Percentiles rank a stretch among this genome's conserved stretches.
Evolutionary conservation across 208 protist species (phyloP).

Genomic region (Leishmania arabica): DNA sequence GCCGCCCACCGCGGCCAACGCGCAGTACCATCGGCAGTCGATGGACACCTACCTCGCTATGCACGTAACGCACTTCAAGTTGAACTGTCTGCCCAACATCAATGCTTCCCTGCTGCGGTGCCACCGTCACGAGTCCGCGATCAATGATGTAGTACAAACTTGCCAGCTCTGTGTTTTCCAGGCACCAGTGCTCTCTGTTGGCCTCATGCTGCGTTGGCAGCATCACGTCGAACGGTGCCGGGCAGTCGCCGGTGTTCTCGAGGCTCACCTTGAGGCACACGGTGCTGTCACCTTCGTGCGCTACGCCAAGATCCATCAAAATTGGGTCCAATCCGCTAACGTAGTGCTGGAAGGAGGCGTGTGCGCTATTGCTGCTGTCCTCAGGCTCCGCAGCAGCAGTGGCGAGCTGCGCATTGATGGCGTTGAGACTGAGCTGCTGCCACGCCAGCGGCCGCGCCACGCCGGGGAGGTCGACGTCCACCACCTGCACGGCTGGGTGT

Average conservation of each 20-base stretch:
- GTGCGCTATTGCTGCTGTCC: slow-evolving; percentile 31
- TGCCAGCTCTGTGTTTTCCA: slow-evolving; percentile 72
- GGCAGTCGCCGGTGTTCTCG: slow-evolving; percentile 80
- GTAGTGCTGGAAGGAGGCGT: slow-evolving; percentile 78
- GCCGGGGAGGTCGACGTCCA: slow-evolving; percentile 64
- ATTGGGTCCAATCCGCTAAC: slow-evolving; percentile 71
- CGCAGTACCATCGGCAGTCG: slow-evolving; percentile 82
- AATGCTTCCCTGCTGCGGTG: slow-evolving; percentile 62
- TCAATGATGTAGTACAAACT: slow-evolving; percentile 81
- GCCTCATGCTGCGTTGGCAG: slow-evolving; percentile 89
- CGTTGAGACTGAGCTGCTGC: slow-evolving; percentile 78
- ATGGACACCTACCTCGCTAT: slow-evolving; percentile 66
- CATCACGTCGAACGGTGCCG: slow-evolving; percentile 67
- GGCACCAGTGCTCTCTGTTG: slow-evolving; percentile 82
- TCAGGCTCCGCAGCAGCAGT: slow-evolving; percentile 40
- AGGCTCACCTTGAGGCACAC: slow-evolving; percentile 57
- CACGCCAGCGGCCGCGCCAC: slow-evolving; percentile 41
- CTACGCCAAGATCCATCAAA: slow-evolving; percentile 81
- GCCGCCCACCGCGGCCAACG: slow-evolving; percentile 58
- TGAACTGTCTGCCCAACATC: slow-evolving; percentile 51
- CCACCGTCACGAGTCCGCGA: slow-evolving; percentile 60
- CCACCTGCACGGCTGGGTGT: slow-evolving; percentile 80
- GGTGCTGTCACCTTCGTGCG: slow-evolving; percentile 28
- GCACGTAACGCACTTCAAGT: slow-evolving; percentile 74
- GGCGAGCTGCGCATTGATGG: slow-evolving; percentile 74